phyloP scores from a whole-genome alignment of 768 basidiomycete genomes.

The Termitomyces sp. region DNA sequence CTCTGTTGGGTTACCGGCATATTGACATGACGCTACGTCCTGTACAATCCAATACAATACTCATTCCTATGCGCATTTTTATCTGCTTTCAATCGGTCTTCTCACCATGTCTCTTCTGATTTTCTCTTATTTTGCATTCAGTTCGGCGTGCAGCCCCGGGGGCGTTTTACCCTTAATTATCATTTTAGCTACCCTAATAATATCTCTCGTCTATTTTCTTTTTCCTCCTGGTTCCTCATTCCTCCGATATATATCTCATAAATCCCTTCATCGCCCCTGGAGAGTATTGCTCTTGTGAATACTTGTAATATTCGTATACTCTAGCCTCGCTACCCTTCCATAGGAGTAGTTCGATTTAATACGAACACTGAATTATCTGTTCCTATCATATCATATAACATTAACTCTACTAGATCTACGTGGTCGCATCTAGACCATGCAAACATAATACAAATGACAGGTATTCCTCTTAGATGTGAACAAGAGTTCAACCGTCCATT shows the following conservation, averaged over 20 bases:
- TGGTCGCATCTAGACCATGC: slow-evolving; percentile 8
- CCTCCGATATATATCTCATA: slow-evolving; percentile 14
- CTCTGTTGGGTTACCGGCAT: slow-evolving; percentile 17
- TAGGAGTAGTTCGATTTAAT: slow-evolving; percentile 13
- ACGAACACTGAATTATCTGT: slow-evolving; percentile 14
- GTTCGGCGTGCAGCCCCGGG: slow-evolving; percentile 21
- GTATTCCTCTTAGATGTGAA: neutral
- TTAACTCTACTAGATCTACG: slow-evolving; percentile 10
- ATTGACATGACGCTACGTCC: slow-evolving; percentile 10
- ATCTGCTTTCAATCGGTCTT: slow-evolving; percentile 6
- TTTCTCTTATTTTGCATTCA: slow-evolving; percentile 11
- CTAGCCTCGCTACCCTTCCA: slow-evolving; percentile 17
- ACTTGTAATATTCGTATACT: slow-evolving; percentile 27
- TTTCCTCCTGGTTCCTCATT: slow-evolving; percentile 15
- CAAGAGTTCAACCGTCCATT: neutral
- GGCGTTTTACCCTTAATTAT: slow-evolving; percentile 17
- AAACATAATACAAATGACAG: neutral
- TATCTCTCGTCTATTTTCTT: slow-evolving; percentile 15
- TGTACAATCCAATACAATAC: slow-evolving; percentile 3
- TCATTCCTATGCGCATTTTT: slow-evolving; percentile 17
- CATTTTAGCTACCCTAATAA: slow-evolving; percentile 10
- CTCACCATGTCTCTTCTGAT: slow-evolving; percentile 7
- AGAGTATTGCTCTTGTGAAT: slow-evolving; percentile 12
- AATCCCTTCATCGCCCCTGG: slow-evolving; percentile 4
- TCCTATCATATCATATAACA: slow-evolving; percentile 7